Conservation (phyloP, 495 filamentous ascomycete genomes). For the Xylaria scruposa region DNA sequence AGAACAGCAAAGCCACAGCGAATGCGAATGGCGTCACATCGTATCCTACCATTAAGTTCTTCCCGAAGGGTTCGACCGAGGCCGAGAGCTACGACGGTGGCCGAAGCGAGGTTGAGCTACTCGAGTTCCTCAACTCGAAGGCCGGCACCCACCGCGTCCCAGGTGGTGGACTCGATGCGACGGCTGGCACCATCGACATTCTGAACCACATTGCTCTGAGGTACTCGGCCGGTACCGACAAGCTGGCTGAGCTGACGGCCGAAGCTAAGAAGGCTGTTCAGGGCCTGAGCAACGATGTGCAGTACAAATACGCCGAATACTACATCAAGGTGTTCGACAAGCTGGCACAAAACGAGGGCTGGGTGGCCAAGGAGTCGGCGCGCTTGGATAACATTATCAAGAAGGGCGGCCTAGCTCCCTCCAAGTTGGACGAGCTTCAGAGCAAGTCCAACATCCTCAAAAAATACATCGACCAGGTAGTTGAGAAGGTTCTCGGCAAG, state of each 20-base stretch:
- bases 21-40: conserved; percentile 77
- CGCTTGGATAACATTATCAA: conserved; percentile 79
- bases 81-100: conserved; percentile 75
- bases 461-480: conserved; percentile 64
- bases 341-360: conserved; percentile 74
- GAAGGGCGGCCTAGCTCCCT: conserved; percentile 83
- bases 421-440: conserved; percentile 89
- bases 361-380: conserved; percentile 84
- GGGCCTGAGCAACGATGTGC: conserved; percentile 63
- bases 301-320: conserved; percentile 84
- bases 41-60: conserved; percentile 98
- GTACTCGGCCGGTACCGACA: conserved; percentile 63
- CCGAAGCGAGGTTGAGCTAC: conserved; percentile 77
- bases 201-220: conserved; percentile 77
- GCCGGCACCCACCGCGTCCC: conserved; percentile 83
- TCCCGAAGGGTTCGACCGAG: conserved; percentile 84
- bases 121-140: conserved; percentile 87
- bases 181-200: conserved; percentile 79
- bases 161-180: conserved; percentile 80
- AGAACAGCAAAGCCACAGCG: conserved; percentile 78
- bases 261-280: conserved; percentile 74
- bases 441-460: conserved; percentile 87
- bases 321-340: conserved; percentile 91
- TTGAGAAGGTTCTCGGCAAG: conserved; percentile 53
- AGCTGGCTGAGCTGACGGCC: conserved; percentile 63